Evolutionary conservation across 148 eudicot genomes (phyloP).

Genomic region (Camellia granthamiana): DNA sequence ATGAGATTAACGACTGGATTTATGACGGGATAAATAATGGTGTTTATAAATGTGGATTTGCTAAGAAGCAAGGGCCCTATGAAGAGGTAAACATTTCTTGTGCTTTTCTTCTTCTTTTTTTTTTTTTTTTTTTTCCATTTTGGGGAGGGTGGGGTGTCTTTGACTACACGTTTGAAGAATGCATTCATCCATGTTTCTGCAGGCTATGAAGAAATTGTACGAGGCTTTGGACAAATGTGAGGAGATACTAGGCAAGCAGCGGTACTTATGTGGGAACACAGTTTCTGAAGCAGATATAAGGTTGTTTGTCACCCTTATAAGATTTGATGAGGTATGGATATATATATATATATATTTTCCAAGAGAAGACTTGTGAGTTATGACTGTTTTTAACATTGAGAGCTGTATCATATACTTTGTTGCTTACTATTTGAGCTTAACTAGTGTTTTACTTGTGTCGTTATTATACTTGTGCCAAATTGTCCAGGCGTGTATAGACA

Average conservation of each 20-base stretch:
- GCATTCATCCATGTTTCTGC: neutral
- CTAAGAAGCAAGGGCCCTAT: constrained; percentile 83
- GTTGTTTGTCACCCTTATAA: constrained; percentile 77
- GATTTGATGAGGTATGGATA: constrained; percentile 83
- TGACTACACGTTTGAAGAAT: constrained; percentile 8
- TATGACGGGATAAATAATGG: constrained; percentile 79
- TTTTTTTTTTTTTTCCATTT: neutral
- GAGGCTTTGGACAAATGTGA: constrained; percentile 85
- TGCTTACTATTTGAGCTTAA: too few species aligned
- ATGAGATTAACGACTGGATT: constrained; percentile 69
- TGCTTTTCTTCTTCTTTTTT: neutral
- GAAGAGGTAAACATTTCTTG: constrained; percentile 46
- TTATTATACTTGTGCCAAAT: too few species aligned
- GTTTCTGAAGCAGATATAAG: constrained; percentile 87
- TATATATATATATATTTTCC: neutral
- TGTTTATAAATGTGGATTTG: constrained; percentile 91
- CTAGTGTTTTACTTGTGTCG: too few species aligned
- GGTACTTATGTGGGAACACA: constrained; percentile 70
- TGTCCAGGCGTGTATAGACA: too few species aligned
- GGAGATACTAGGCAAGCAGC: constrained; percentile 67
- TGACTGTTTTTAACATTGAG: neutral
- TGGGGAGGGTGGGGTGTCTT: neutral
- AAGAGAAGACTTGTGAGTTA: neutral
- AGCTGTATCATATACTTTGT: neutral
- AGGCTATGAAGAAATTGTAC: constrained; percentile 73